Evolutionary conservation across 2,329 filamentous ascomycete species (phyloP).

Genomic region (Penicillium oxalicum): DNA sequence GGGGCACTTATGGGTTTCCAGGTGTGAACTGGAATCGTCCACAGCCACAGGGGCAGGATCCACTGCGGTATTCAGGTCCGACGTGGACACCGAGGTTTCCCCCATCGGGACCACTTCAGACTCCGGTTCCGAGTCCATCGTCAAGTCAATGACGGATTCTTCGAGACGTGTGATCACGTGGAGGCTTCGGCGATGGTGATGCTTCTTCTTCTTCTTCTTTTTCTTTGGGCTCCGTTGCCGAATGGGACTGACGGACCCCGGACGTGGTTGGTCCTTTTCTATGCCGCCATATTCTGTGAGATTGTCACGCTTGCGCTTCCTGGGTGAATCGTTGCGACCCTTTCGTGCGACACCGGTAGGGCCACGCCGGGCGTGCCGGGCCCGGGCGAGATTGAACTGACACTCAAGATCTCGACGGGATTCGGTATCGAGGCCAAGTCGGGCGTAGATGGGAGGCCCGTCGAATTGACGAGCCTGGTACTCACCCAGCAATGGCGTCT

Average conservation of each 20-base stretch:
- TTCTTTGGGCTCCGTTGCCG: background rate
- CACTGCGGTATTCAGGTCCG: too few relatives aligned
- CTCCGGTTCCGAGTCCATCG: slow-evolving; percentile 1
- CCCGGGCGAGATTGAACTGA: slow-evolving; percentile 23
- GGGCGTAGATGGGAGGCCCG: slow-evolving; percentile 17
- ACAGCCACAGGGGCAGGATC: background rate
- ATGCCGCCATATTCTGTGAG: background rate
- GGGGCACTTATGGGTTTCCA: too few relatives aligned
- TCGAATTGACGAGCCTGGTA: slow-evolving; percentile 29
- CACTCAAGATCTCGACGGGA: slow-evolving; percentile 14
- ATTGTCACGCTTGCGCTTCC: background rate
- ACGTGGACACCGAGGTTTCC: background rate
- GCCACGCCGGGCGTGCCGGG: slow-evolving; percentile 23
- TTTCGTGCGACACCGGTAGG: too few relatives aligned
- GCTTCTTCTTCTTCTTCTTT: slow-evolving; percentile 7
- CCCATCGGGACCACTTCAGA: background rate
- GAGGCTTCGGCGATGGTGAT: background rate
- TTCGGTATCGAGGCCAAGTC: slow-evolving; percentile 17
- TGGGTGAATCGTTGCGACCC: background rate
- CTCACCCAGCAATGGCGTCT: slow-evolving; percentile 22
- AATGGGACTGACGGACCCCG: background rate
- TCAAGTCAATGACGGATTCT: slow-evolving; percentile 4
- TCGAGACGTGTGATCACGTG: slow-evolving; percentile 8
- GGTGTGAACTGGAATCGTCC: background rate
- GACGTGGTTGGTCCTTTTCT: background rate